A percentile compares a stretch with the other conserved stretches of the same genome.
Conservation (phyloP, 192 early-diverging fungal species). For the Podila clonocystis region DNA sequence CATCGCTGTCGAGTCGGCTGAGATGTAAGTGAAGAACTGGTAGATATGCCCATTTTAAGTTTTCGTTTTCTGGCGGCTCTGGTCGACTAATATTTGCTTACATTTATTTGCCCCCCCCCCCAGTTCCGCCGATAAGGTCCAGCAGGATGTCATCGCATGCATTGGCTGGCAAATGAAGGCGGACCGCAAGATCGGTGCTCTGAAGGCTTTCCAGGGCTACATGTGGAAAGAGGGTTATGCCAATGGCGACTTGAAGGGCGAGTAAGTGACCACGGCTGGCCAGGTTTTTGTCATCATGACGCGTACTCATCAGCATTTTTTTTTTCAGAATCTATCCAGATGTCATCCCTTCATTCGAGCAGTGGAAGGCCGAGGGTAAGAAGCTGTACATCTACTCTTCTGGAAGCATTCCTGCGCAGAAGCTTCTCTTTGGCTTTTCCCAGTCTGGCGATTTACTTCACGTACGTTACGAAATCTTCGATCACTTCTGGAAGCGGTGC, state of each 20-base stretch:
- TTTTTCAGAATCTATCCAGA: constrained; percentile 81
- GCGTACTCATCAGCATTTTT: not conserved
- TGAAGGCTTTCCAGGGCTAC: constrained; percentile 94
- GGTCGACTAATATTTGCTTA: not conserved
- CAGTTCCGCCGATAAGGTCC: constrained; percentile 57
- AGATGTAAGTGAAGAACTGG: constrained; percentile 23
- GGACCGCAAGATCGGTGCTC: constrained; percentile 90
- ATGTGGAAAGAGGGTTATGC: constrained; percentile 94
- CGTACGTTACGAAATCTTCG: constrained; percentile 34
- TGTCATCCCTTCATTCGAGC: constrained; percentile 79
- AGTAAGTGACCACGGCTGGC: constrained; percentile 59
- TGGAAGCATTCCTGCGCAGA: constrained; percentile 93
- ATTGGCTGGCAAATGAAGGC: constrained; percentile 85
- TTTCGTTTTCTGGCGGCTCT: not conserved
- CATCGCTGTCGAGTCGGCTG: constrained; percentile 51
- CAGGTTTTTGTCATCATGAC: not conserved
- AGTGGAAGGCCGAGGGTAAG: constrained; percentile 70
- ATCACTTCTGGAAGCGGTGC: no score
- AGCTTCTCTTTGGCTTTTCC: constrained; percentile 88
- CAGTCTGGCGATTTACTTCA: constrained; percentile 80
- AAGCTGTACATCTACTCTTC: constrained; percentile 96
- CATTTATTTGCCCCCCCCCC: not conserved
- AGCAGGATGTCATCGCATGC: constrained; percentile 68
- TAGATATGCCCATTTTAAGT: no score
- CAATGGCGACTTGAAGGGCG: constrained; percentile 76